Conservation (phyloP, 371 early-diverging fungal genomes). For the Mucor plumbeus region DNA sequence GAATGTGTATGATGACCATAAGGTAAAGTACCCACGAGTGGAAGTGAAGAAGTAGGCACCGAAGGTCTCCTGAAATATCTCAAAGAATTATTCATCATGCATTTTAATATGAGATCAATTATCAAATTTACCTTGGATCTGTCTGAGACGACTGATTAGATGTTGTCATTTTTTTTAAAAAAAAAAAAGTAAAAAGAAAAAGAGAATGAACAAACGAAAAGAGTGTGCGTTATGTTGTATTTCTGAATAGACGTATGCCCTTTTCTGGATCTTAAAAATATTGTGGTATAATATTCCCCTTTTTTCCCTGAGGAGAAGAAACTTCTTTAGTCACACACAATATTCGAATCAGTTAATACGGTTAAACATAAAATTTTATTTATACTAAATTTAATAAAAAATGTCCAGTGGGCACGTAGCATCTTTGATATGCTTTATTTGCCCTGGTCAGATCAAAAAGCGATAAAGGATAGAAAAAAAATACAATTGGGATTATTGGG, state of each 20-base stretch:
- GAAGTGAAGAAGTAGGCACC: constrained; percentile 20
- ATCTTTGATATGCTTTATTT: too few relatives aligned
- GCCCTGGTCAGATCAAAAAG: too few relatives aligned
- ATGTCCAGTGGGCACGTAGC: too few relatives aligned
- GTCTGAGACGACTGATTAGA: constrained; percentile 19
- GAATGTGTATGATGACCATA: constrained; percentile 17
- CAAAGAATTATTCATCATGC: not conserved
- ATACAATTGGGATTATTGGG: too few relatives aligned
- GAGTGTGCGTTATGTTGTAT: not conserved
- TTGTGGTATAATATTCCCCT: not conserved
- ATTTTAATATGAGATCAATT: not conserved
- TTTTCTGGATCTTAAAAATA: constrained; percentile 3
- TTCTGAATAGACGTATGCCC: not conserved
- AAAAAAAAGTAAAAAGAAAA: constrained; percentile 4
- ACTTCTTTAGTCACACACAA: not conserved
- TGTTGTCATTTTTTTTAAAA: constrained; percentile 14
- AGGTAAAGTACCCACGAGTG: constrained; percentile 17
- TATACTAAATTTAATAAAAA: too few relatives aligned
- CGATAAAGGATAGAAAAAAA: too few relatives aligned
- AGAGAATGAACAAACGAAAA: too few relatives aligned
- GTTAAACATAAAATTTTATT: too few relatives aligned
- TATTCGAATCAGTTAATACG: not conserved
- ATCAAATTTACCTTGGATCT: constrained; percentile 12
- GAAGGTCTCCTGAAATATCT: constrained; percentile 5
- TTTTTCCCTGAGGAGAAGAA: not conserved